These are phyloP conservation scores for Trichosporon coremiiforme DNA, from an alignment of 1,284 basidiomycete genomes.

Conservation along the genomic window DNA sequence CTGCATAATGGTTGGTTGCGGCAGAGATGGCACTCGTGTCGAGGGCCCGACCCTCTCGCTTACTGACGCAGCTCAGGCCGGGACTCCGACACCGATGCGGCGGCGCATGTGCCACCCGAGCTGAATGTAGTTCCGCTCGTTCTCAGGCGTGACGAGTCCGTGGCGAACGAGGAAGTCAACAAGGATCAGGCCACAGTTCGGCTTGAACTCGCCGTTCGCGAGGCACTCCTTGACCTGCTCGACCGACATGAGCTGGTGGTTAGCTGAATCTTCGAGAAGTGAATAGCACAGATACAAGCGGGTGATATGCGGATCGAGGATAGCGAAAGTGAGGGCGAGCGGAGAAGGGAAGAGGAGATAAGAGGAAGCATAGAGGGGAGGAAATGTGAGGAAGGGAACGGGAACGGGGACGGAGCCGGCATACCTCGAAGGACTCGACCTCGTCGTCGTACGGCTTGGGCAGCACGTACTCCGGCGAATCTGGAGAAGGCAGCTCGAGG, in stretches of 20 bases:
- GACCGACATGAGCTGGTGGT: constrained; percentile 44
- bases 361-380: no score
- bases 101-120: constrained; percentile 48
- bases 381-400: neutral
- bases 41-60: no score
- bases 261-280: neutral
- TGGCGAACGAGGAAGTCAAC: constrained; percentile 63
- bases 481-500: constrained; percentile 65
- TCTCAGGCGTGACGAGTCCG: constrained; percentile 60
- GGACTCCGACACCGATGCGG: constrained; percentile 44
- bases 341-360: no score
- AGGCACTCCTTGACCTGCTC: constrained; percentile 56
- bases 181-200: constrained; percentile 63
- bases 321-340: no score
- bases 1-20: no score
- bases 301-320: no score
- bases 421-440: constrained; percentile 74
- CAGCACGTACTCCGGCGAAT: constrained; percentile 57
- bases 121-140: constrained; percentile 57
- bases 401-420: constrained; percentile 16
- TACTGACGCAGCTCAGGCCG: no score
- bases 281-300: neutral
- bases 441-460: constrained; percentile 85
- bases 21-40: no score
- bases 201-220: constrained; percentile 60